Evolutionary conservation across 1,284 basidiomycete species (phyloP), one percentile per base, ranked within the genome.

Genomic region (Wallemia ichthyophaga): DNA sequence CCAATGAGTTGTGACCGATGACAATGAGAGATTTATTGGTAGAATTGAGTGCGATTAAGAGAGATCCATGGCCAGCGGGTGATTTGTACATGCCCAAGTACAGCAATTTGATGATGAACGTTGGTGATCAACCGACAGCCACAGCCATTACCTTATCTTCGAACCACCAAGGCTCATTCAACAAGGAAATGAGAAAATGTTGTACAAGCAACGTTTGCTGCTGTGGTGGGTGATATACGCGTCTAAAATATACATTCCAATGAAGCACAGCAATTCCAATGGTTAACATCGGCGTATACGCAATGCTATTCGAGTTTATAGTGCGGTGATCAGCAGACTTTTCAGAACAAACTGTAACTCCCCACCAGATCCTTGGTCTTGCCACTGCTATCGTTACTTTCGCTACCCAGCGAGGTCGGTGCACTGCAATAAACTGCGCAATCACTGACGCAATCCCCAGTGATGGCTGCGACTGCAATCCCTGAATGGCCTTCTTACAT

Each of bases 201-300:
- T 56, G 55, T 7, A 26, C 24, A 11, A 26, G 25, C 55, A 27
- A 56, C n/a, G 27, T 59, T n/a, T 59, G 59, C 37, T 59, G 59
- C 59, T 59, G 59, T 56, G 58, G 58, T 59, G 15, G 2, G 58
- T 28, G 7, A 2, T 3, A 27, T 13, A 32, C n/a, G n/a, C n/a
- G n/a, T n/a, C n/a, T n/a, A n/a, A 21, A 11, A 2, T n/a, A 27
- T 59, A 53, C n/a, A 33, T 17, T 26, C 32, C 21, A 55, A 59
- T 60, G 59, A 58, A 32, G 9, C 9, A 0, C 55, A 71, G 86
- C 86, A 58, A 81, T 91, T 62, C 86, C 86, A 2, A 71, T 85
- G 58, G 74, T 86, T 62, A 91, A 92, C 71, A 75, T 79, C 61
- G 88, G 88, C 31, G 83, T 91, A 59, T 91, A 91, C 65, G 69